Conservation (phyloP, 1,284 basidiomycete species). For the Pyrrhoderma noxium region DNA sequence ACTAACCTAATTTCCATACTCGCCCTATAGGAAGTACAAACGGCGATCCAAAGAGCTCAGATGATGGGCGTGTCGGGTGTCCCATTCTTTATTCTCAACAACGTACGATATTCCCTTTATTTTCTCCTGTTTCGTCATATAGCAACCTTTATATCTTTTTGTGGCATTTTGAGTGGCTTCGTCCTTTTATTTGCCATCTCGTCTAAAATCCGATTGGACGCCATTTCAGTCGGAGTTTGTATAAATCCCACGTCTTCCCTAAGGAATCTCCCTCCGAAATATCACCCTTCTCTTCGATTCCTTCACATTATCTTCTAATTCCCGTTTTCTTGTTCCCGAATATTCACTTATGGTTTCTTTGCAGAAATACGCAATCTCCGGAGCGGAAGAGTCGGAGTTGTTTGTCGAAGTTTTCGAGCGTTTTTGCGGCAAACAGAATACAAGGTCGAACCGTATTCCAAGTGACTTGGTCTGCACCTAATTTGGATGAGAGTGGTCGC, state of each 20-base stretch:
- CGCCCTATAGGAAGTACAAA: conserved; percentile 13
- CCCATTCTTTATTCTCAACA: conserved; percentile 18
- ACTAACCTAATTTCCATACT: too few relatives aligned
- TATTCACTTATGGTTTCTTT: neutral
- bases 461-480: neutral
- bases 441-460: neutral
- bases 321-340: neutral
- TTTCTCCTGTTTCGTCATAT: neutral
- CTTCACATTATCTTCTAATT: neutral
- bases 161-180: too few relatives aligned
- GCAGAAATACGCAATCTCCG: conserved; percentile 17
- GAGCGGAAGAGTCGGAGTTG: conserved; percentile 15
- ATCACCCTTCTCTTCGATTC: too few relatives aligned
- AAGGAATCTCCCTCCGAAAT: too few relatives aligned
- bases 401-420: conserved; percentile 17
- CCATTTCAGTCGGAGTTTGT: too few relatives aligned
- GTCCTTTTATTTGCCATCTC: too few relatives aligned
- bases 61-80: conserved; percentile 14
- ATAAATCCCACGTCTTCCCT: too few relatives aligned
- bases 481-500: neutral
- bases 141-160: too few relatives aligned
- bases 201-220: too few relatives aligned
- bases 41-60: conserved; percentile 8
- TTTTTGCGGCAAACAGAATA: conserved; percentile 1
- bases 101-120: neutral